A percentile compares a stretch with the other conserved stretches of the same genome.
Conservation (phyloP, 495 filamentous ascomycete species). For the Pseudevernia furfuracea region DNA sequence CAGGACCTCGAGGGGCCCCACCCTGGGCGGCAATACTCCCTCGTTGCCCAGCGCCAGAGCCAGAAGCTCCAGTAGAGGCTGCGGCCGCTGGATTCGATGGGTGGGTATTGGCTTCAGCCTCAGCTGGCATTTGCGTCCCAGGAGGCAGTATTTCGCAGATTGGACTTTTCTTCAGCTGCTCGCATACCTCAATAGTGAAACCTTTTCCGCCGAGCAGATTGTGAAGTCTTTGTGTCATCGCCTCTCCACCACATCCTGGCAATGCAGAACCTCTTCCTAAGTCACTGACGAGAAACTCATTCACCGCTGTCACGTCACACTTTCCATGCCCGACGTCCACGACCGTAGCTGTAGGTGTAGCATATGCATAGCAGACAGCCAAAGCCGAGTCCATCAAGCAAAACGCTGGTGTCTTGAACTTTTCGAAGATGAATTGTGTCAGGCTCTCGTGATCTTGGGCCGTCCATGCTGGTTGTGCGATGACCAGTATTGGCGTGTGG, state of each 20-base stretch:
- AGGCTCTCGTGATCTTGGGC: slow-evolving; percentile 71
- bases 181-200: slow-evolving; percentile 82
- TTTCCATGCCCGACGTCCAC: slow-evolving; percentile 87
- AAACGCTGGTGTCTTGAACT: slow-evolving; percentile 87
- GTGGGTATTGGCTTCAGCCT: slow-evolving; percentile 36
- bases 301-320: slow-evolving; percentile 82
- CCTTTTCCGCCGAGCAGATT: slow-evolving; percentile 60
- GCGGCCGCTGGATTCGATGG: slow-evolving; percentile 50
- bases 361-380: slow-evolving; percentile 77
- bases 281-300: slow-evolving; percentile 62
- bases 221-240: slow-evolving; percentile 70
- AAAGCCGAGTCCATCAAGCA: slow-evolving; percentile 77
- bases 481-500: slow-evolving; percentile 86
- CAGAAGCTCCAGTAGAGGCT: slow-evolving; percentile 45
- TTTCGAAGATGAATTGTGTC: slow-evolving; percentile 90
- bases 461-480: slow-evolving; percentile 81
- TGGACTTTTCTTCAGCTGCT: slow-evolving; percentile 82
- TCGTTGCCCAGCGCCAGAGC: slow-evolving; percentile 32
- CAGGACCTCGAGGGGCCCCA: slow-evolving; percentile 42
- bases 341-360: slow-evolving; percentile 64
- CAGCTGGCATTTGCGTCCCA: slow-evolving; percentile 48
- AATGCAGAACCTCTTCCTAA: slow-evolving; percentile 55
- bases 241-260: slow-evolving; percentile 72
- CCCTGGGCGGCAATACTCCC: slow-evolving; percentile 28
- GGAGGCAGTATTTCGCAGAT: slow-evolving; percentile 83